phyloP scores from a whole-genome alignment of 768 basidiomycete genomes.

The Pisolithus sp. region DNA sequence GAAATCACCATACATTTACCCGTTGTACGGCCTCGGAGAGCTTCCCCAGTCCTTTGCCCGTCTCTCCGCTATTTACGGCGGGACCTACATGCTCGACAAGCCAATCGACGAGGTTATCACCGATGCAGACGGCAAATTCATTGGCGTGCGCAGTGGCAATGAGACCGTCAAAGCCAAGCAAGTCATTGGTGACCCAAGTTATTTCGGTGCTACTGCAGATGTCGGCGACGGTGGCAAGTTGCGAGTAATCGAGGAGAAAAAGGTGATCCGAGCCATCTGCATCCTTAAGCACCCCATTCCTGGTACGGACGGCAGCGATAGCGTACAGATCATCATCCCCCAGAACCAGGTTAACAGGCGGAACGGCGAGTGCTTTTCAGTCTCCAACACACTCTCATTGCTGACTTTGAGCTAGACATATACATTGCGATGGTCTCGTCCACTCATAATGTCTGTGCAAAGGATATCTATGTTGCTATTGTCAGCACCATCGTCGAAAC shows the following conservation, averaged over 20 bases:
- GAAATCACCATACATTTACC: constrained; percentile 99
- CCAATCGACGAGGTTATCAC: constrained; percentile 85
- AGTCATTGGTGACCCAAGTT: constrained; percentile 96
- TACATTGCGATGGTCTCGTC: constrained; percentile 97
- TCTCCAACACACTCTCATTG: background rate
- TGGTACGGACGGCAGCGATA: constrained; percentile 92
- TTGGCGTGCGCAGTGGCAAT: constrained; percentile 81
- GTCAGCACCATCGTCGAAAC: constrained; percentile 99
- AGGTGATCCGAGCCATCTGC: constrained; percentile 95
- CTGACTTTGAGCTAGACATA: constrained; percentile 59
- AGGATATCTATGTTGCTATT: constrained; percentile 93
- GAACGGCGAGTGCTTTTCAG: constrained; percentile 58
- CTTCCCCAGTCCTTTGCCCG: constrained; percentile 98
- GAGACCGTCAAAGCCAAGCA: constrained; percentile 97
- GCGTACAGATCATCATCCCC: constrained; percentile 95
- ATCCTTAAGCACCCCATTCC: constrained; percentile 98
- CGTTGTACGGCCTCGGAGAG: constrained; percentile 96
- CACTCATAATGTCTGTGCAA: constrained; percentile 95
- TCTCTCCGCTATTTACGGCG: constrained; percentile 96
- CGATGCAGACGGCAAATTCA: constrained; percentile 79
- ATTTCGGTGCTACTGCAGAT: constrained; percentile 81
- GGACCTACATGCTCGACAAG: constrained; percentile 99
- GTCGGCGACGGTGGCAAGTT: constrained; percentile 65
- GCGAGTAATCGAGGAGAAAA: constrained; percentile 86
- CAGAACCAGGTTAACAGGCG: constrained; percentile 94